Base-by-base conservation (phyloP, 202 grass and related monocot genomes). In the Brachypodium distachyon region DNA sequence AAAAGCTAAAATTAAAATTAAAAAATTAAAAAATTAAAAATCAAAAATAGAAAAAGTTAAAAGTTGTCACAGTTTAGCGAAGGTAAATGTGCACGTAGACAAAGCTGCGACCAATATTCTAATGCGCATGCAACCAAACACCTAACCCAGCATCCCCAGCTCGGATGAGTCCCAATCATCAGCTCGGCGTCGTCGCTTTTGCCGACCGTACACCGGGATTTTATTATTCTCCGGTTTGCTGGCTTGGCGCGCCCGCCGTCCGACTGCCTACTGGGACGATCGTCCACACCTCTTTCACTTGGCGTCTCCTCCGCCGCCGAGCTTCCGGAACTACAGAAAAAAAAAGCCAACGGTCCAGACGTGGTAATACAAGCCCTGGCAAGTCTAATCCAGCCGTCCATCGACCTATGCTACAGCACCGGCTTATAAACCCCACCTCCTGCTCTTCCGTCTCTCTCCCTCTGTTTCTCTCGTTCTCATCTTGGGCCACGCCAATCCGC, bases 401-500 rank as follows among this genome's bases (percentile, higher is more conserved):
- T 67, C 7, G 1, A 22, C 33, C 42, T 6, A 22, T 22, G 3
- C 11, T 18, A 40, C 22, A n/a, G n/a, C n/a, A 2, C 17, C 22
- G 5, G 11, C n/a, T 54, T 41, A 67, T 56, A 84, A 85, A 74
- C 48, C 57, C 67, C 65, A 39, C 41, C 58, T 5, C 74, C 63
- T 14, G 33, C n/a, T n/a, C 0, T 54, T 33, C 37, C 25, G 5
- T 29, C 51, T 12, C 40, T n/a, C n/a, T n/a, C n/a, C n/a, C n/a
- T n/a, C n/a, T n/a, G n/a, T n/a, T n/a, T n/a, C n/a, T n/a, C 33
- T n/a, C 27, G 21, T 14, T 26, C 29, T 54, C 16, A 31, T 10
- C 4, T 19, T 7, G 13, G 19, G 12, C 73, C 1, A 18, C 29
- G 25, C 10, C 64, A 46, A n/a, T n/a, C n/a, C n/a, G n/a, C n/a